Base-by-base conservation (phyloP, 164 flowering plant genomes). In the Stephania yunnanensis region DNA sequence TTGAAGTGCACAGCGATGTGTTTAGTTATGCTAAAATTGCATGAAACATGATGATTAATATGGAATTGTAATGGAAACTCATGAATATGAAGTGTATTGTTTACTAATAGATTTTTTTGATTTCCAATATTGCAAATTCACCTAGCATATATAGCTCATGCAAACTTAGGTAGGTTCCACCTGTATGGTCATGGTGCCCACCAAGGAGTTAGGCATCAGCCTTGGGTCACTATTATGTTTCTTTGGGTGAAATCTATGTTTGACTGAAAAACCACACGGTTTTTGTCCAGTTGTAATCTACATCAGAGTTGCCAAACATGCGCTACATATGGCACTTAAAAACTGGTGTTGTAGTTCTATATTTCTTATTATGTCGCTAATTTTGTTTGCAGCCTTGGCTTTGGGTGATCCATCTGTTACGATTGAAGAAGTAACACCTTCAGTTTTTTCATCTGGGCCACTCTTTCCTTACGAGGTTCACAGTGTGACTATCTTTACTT, bases 381-480 rank as follows among this genome's bases (percentile, higher is more conserved):
- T 44, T 72, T 74, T 81, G 70, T 68, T 63, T 83, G 58, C 87
- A 95, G 99, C 97, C 45, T 84, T 84, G 82, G 99, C 95, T 67
- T 79, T 92, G 72, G 95, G 97, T 12, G 94, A 93, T 83, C 92
- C 99, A 45, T 84, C 91, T 17, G 84, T 89, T 76, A 91, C 97
- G 76, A 63, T 95, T 84, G 93, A 93, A 82, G 83, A 91, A 88
- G 97, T 89, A 64, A 89, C 97, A 46, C 99, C 97, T 55, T 78
- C 89, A 58, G 85, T 89, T 81, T 78, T 81, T 17, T 84, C 95
- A 79, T 84, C 95, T 48, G 97, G 90, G 53, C 13, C 84, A 29
- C 91, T 95, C 71, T 93, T 89, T 78, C 94, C 97, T 77, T 77
- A 85, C 58, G 97, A 92, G 97, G 97, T 92, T 78, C 31, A 63